These are phyloP conservation scores for Penicillium odoratum DNA, from an alignment of 495 filamentous ascomycete species.

Conservation along the genomic window DNA sequence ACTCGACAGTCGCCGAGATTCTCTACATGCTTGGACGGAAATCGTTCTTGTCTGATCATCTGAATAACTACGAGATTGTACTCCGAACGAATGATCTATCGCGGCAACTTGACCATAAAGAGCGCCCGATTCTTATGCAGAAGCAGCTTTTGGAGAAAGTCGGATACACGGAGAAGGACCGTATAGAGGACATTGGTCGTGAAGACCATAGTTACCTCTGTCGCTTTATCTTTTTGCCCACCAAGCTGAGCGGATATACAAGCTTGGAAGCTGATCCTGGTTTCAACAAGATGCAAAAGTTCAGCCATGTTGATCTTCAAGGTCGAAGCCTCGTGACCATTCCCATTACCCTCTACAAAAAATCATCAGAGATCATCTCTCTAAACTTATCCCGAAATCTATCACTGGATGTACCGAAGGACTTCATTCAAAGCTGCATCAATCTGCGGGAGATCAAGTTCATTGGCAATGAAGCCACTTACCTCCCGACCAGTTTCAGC, in stretches of 20 bases:
- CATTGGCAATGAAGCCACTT: slow-evolving; percentile 84
- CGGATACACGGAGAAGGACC: slow-evolving; percentile 84
- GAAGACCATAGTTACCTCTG: slow-evolving; percentile 97
- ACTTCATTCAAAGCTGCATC: slow-evolving; percentile 92
- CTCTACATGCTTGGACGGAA: slow-evolving; percentile 83
- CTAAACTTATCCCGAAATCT: slow-evolving; percentile 91
- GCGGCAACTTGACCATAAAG: slow-evolving; percentile 71
- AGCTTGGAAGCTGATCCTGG: slow-evolving; percentile 75
- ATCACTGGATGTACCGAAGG: slow-evolving; percentile 87
- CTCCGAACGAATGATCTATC: slow-evolving; percentile 91
- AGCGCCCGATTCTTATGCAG: slow-evolving; percentile 88
- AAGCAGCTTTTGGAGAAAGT: slow-evolving; percentile 90
- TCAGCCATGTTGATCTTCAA: slow-evolving; percentile 88
- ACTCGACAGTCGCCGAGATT: slow-evolving; percentile 81
- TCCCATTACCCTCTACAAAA: slow-evolving; percentile 89
- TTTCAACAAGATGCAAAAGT: slow-evolving; percentile 78
- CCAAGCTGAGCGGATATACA: slow-evolving; percentile 73
- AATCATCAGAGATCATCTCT: slow-evolving; percentile 88
- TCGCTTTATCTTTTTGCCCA: slow-evolving; percentile 90
- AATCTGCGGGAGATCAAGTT: slow-evolving; percentile 94
- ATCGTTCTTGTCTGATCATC: slow-evolving; percentile 82
- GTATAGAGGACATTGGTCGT: slow-evolving; percentile 90
- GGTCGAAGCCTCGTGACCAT: slow-evolving; percentile 94
- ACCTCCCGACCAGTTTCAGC: slow-evolving; percentile 81
- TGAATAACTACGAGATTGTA: slow-evolving; percentile 93